A percentile compares a stretch with the other conserved stretches of the same genome.
Evolutionary conservation across 106 monocot genomes (phyloP).

Genomic region (Posidonia australis): DNA sequence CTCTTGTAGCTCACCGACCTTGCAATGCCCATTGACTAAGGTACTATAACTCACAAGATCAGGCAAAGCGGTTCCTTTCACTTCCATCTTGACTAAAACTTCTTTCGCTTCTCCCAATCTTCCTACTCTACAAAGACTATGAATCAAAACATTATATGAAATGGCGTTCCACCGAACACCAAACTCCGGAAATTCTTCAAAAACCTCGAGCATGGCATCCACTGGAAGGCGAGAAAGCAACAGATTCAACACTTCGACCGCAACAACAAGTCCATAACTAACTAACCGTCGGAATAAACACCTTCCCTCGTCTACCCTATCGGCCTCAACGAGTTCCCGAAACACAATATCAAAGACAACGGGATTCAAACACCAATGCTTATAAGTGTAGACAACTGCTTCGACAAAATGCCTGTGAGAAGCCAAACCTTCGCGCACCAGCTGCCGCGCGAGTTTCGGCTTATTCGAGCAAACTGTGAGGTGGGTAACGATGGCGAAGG

Average conservation of each 20-base stretch:
- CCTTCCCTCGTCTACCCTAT: slow-evolving; percentile 30
- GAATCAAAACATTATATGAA: slow-evolving; percentile 64
- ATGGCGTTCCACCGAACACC: slow-evolving; percentile 40
- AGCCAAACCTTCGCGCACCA: slow-evolving; percentile 32
- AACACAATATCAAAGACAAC: slow-evolving; percentile 64
- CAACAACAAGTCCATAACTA: slow-evolving; percentile 43
- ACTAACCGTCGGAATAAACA: slow-evolving; percentile 35
- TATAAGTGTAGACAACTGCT: slow-evolving; percentile 66
- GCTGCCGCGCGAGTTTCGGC: slow-evolving; percentile 14
- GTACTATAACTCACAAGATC: slow-evolving; percentile 81
- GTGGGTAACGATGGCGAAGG: slow-evolving; percentile 45
- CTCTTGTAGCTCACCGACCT: slow-evolving; percentile 30
- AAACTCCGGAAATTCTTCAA: slow-evolving; percentile 30
- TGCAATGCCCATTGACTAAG: slow-evolving; percentile 60
- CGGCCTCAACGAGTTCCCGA: slow-evolving; percentile 17
- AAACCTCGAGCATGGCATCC: slow-evolving; percentile 29
- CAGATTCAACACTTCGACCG: slow-evolving; percentile 41
- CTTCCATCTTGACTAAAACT: slow-evolving; percentile 43
- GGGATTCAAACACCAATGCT: slow-evolving; percentile 59
- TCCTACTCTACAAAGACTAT: slow-evolving; percentile 30
- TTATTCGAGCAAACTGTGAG: slow-evolving; percentile 11
- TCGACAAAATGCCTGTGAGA: slow-evolving; percentile 56
- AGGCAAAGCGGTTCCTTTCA: slow-evolving; percentile 10
- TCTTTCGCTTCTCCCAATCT: slow-evolving; percentile 40
- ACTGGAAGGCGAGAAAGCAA: slow-evolving; percentile 39